Evolutionary conservation across 2,329 filamentous ascomycete genomes (phyloP), one percentile per base, ranked within the genome.

Genomic region (Daldinia sp.): DNA sequence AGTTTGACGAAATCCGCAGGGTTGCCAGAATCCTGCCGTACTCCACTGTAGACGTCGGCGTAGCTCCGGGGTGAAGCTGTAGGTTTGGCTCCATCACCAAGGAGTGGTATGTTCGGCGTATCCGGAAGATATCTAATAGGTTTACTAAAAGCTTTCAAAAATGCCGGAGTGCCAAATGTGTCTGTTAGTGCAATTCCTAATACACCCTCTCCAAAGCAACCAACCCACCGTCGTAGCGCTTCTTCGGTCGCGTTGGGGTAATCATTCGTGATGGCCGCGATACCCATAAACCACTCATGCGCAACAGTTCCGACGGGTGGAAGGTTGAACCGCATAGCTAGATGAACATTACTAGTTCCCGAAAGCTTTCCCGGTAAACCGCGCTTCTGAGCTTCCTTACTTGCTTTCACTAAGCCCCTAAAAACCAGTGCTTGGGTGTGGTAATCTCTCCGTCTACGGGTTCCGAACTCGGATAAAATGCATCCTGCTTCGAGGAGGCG

Each of bases 271-370:
- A 97, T 93, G 35, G 95, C 94, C 0, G 95, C 95, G 66, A 96
- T 94, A 39, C 93, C 94, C 95, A 99, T 99, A 81, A 97, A 98
- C 95, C 95, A 99, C 79, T 99, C 95, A 74, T 99, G 95, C 0
- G 95, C 95, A 1, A 88, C 85, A 0, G 95, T 99, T 4, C 95
- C 95, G 10, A 98, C 86, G 0, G 95, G 93, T 3, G 87, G 81
- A 45, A 97, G 87, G 43, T 87, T 88, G 78, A 96, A 94, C 72
- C 93, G 90, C 93, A 96, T 97, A 9, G 95, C 95, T 68, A 99
- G 87, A 76, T 98, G 94, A 3, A 99, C 95, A 73, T 99, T 99
- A 77, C 94, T 98, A 0, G 94, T 97, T 9, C 95, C 95, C 0
- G 90, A 87, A 47, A 98, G 83, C 74, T 88, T 90, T 8, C 94